Evolutionary conservation across 306 rosid species (phyloP).

Genomic region (Glycine tomentella): DNA sequence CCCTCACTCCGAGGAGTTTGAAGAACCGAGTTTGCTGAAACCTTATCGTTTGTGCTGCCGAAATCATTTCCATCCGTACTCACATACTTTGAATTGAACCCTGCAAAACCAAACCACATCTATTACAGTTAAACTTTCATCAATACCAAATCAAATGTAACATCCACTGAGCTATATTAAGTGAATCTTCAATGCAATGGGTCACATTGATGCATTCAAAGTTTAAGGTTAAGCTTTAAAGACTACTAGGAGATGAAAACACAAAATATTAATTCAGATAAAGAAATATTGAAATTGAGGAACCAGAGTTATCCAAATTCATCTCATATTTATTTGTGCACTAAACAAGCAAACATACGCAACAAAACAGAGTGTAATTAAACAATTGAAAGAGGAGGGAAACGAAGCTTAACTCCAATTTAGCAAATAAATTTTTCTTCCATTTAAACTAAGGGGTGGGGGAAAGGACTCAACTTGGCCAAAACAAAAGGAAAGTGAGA

Average conservation of each 20-base stretch:
- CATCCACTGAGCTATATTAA: too few species aligned
- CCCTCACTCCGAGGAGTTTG: constrained; percentile 59
- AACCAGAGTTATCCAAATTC: too few species aligned
- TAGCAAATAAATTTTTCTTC: neutral
- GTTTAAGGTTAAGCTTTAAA: neutral
- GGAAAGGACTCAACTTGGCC: too few species aligned
- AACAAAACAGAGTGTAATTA: neutral
- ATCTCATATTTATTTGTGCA: too few species aligned
- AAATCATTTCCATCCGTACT: constrained; percentile 51
- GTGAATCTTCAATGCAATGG: too few species aligned
- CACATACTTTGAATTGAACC: constrained; percentile 54
- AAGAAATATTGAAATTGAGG: too few species aligned
- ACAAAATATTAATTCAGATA: too few species aligned
- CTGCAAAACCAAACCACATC: constrained; percentile 43
- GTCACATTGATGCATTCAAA: too few species aligned
- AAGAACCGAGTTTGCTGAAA: constrained; percentile 49
- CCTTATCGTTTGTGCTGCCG: constrained; percentile 47
- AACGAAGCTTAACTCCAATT: constrained; percentile 9
- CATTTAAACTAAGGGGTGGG: too few species aligned
- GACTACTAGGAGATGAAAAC: neutral
- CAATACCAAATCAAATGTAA: too few species aligned
- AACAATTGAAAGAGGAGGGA: neutral
- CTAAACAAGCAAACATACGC: too few species aligned
- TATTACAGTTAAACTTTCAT: neutral
- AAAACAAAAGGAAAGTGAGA: neutral